Evolutionary conservation across 164 flowering plant genomes (phyloP), one percentile per base, ranked within the genome.

Genomic region (Vitis cinerea): DNA sequence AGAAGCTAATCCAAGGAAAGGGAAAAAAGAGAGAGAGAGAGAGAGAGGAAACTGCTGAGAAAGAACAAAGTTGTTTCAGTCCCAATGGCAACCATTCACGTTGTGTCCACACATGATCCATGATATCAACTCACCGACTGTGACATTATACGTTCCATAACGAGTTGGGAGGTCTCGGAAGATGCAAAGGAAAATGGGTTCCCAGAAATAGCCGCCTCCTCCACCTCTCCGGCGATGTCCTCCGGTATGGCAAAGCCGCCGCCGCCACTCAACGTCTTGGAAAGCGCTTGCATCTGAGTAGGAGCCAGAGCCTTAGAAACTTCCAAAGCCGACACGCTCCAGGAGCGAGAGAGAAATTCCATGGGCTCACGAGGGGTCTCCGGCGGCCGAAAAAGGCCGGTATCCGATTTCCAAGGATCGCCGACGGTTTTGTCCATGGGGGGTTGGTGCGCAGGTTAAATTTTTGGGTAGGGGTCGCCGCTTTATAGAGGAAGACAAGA

Each of bases 321-420:
- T 64, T 92, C 93, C 0, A 76, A 71, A 58, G 98, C 97, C 0
- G 99, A 95, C 15, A 87, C 80, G 75, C 96, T 92, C 99, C 99
- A 95, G 0, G 98, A 95, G 12, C 99, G 89, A 1, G 98, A 90
- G 10, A 95, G 85, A 60, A 95, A 95, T 89, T 95, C 99, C 99
- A 92, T 95, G 23, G 99, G 88, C 79, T 95, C 99, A 6, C 58
- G 70, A 2, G 96, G 97, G 9, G 94, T 88, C 67, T 92, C 98
- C 63, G 96, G 98, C 17, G 95, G 93, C 69, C 88, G 79, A 80
- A 81, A 89, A 17, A 74, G 71, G 4, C 58, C 53, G 15, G 61
- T 69, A 59, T 78, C 80, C 59, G 78, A 71, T 47, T 83, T 76
- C 79, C 84, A 74, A 17, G 68, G 68, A 16, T 82, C 82, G 15